Percentiles rank a stretch among this genome's conserved stretches.
Evolutionary conservation across 1,139 yeast species (phyloP).

Genomic region (Magnusiomyces sp.): DNA sequence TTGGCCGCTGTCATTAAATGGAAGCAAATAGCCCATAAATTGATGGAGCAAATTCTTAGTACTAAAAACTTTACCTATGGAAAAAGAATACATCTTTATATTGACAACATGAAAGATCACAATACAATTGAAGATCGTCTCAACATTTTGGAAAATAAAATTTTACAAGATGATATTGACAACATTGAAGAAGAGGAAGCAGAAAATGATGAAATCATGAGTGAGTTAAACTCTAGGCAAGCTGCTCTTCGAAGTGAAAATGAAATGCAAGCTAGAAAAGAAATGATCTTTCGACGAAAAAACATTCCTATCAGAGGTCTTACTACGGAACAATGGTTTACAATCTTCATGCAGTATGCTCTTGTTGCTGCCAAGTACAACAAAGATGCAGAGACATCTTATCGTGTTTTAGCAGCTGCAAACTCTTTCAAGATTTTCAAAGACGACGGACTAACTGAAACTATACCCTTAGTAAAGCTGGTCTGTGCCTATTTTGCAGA

Average conservation of each 20-base stretch:
- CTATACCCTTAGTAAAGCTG: constrained; percentile 56
- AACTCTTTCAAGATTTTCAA: constrained; percentile 67
- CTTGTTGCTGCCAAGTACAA: constrained; percentile 48
- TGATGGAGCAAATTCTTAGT: constrained; percentile 72
- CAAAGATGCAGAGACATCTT: constrained; percentile 61
- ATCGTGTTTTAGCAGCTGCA: constrained; percentile 63
- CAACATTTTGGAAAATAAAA: constrained; percentile 45
- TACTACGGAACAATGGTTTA: constrained; percentile 74
- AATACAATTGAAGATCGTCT: constrained; percentile 65
- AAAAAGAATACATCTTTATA: neutral
- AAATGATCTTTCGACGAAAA: neutral
- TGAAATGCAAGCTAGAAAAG: neutral
- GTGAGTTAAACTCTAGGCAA: neutral
- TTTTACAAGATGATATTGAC: constrained; percentile 31
- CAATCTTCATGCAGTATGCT: constrained; percentile 70
- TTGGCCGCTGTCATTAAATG: constrained; percentile 63
- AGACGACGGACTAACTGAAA: constrained; percentile 38
- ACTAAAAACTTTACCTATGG: constrained; percentile 49
- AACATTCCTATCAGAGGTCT: constrained; percentile 60
- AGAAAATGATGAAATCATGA: constrained; percentile 18
- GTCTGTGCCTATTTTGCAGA: constrained; percentile 50
- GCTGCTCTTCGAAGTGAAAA: neutral
- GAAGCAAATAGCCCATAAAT: constrained; percentile 75
- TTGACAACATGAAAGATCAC: constrained; percentile 39
- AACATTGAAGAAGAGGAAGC: constrained; percentile 14